Evolutionary conservation across 805 yeast genomes (phyloP).

Genomic region (Grigorovia transvaalensis): DNA sequence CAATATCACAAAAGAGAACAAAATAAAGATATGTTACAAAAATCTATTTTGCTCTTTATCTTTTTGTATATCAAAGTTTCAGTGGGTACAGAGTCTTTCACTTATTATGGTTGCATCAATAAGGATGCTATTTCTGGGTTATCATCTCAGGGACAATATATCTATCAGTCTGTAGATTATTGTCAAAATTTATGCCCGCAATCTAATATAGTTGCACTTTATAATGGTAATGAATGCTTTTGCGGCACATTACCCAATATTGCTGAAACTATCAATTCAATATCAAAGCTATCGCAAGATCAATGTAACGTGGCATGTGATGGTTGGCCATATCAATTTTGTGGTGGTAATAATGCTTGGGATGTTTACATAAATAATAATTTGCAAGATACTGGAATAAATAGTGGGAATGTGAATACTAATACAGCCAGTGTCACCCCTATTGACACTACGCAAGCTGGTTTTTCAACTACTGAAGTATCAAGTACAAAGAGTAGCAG

Average conservation of each 20-base stretch:
- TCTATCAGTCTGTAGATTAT: constrained; percentile 49
- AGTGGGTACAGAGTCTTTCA: constrained; percentile 3
- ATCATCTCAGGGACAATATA: constrained; percentile 36
- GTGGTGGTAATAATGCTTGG: constrained; percentile 51
- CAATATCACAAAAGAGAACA: neutral
- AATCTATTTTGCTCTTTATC: neutral
- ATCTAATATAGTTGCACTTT: constrained; percentile 39
- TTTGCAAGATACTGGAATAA: constrained; percentile 1
- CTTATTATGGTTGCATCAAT: constrained; percentile 30
- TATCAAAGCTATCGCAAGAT: constrained; percentile 4
- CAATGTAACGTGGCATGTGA: constrained; percentile 40
- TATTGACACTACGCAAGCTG: too few relatives aligned
- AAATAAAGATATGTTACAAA: neutral
- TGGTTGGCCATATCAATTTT: constrained; percentile 52
- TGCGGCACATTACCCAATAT: constrained; percentile 52
- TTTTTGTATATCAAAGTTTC: neutral
- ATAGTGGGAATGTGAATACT: neutral
- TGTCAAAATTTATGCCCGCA: constrained; percentile 47
- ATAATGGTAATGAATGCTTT: constrained; percentile 48
- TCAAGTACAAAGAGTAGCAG: neutral
- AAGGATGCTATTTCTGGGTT: constrained; percentile 18
- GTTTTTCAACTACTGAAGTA: neutral
- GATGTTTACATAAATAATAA: constrained; percentile 33
- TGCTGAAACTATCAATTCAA: neutral
- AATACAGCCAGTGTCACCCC: neutral